phyloP scores from a whole-genome alignment of 768 basidiomycete species.

The Lentinula raphanica region DNA sequence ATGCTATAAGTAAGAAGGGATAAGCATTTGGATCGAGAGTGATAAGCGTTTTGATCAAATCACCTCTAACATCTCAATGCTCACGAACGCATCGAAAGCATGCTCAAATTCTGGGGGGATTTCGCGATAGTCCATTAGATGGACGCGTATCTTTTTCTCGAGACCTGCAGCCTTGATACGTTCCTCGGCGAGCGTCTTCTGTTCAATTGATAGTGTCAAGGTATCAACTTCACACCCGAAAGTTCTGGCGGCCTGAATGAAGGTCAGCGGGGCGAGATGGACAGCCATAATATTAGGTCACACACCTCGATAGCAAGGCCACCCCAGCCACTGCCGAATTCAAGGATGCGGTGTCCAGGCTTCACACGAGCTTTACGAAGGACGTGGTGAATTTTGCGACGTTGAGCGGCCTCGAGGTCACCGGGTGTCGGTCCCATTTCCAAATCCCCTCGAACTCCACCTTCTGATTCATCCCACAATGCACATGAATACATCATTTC shows the following conservation, averaged over 20 bases:
- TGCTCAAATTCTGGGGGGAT: constrained; percentile 79
- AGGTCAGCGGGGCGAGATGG: background rate
- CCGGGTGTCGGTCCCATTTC: constrained; percentile 48
- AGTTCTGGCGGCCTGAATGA: constrained; percentile 53
- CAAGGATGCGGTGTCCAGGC: constrained; percentile 76
- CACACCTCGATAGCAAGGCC: constrained; percentile 80
- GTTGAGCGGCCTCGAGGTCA: constrained; percentile 78
- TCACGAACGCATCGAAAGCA: constrained; percentile 73
- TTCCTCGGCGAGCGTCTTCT: constrained; percentile 83
- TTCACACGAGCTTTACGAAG: constrained; percentile 72
- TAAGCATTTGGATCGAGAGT: background rate
- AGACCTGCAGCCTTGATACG: constrained; percentile 71
- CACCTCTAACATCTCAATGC: constrained; percentile 80
- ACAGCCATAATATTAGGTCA: too few species aligned
- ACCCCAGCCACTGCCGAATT: constrained; percentile 95
- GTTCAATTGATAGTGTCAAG: constrained; percentile 81
- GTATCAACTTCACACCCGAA: constrained; percentile 86
- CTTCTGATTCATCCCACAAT: constrained; percentile 76
- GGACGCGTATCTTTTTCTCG: constrained; percentile 69
- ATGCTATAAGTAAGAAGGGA: constrained; percentile 34
- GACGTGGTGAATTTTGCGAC: constrained; percentile 78
- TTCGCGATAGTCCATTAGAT: constrained; percentile 87
- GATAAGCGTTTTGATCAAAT: constrained; percentile 19
- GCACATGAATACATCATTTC: constrained; percentile 97
- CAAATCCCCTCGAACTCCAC: constrained; percentile 72